These are phyloP conservation scores for Calocybe cyanea DNA, from an alignment of 768 basidiomycete genomes.

Conservation along the genomic window DNA sequence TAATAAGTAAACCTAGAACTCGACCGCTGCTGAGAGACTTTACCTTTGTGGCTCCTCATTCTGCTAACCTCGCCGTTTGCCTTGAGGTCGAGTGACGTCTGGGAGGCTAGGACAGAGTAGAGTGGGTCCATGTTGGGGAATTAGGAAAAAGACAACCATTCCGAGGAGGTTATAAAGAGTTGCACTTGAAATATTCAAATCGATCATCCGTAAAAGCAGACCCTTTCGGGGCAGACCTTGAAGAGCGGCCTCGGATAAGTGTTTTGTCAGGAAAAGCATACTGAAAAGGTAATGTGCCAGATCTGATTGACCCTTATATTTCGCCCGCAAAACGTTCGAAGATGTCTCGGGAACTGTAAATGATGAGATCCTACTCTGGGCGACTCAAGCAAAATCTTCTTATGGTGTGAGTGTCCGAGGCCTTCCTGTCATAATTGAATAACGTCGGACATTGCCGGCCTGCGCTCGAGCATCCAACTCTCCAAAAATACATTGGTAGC, in stretches of 20 bases:
- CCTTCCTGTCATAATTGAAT: background rate
- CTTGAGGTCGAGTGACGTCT: conserved; percentile 32
- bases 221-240: background rate
- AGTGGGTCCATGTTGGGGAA: conserved; percentile 26
- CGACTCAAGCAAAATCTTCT: background rate
- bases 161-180: conserved; percentile 31
- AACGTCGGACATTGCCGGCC: conserved; percentile 2
- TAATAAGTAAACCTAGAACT: conserved; percentile 2
- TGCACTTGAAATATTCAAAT: conserved; percentile 6
- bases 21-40: background rate
- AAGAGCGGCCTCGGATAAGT: conserved; percentile 6
- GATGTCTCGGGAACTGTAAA: conserved; percentile 5
- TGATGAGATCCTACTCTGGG: conserved; percentile 6
- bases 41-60: conserved; percentile 41
- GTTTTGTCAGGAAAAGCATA: background rate
- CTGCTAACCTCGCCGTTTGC: conserved; percentile 40
- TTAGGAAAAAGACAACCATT: conserved; percentile 15
- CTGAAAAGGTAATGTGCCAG: conserved; percentile 2
- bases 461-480: background rate
- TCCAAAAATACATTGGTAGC: too few species aligned
- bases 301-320: conserved; percentile 9
- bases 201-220: conserved; percentile 6
- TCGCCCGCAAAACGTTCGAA: background rate
- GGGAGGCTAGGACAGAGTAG: conserved; percentile 22
- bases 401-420: conserved; percentile 1